Percentiles rank a stretch among this genome's conserved stretches.
These are phyloP conservation scores for Bathelium albidoporum DNA, from an alignment of 495 filamentous ascomycete species.

Conservation along the genomic window DNA sequence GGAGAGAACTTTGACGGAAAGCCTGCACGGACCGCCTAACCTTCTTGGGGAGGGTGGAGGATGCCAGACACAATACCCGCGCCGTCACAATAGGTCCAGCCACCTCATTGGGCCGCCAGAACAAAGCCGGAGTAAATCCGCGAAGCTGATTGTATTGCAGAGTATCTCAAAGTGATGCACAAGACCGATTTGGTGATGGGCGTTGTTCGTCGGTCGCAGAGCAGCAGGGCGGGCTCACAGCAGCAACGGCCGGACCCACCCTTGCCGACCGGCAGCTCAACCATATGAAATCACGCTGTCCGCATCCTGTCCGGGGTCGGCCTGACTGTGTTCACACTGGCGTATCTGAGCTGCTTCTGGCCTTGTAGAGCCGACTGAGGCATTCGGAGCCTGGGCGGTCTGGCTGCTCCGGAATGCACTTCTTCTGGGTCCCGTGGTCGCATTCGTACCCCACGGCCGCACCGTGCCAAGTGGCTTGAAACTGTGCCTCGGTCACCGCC, in stretches of 20 bases:
- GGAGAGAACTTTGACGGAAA: constrained; percentile 6
- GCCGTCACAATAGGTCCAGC: not conserved
- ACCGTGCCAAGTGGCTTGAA: not conserved
- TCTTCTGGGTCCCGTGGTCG: not conserved
- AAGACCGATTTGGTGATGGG: not conserved
- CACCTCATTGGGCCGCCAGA: not conserved
- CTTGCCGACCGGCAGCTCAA: not conserved
- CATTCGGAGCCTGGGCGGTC: not conserved
- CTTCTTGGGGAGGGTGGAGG: constrained; percentile 4
- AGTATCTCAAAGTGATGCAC: not conserved
- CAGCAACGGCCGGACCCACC: constrained; percentile 5
- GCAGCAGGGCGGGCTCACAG: not conserved
- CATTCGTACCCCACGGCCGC: not conserved
- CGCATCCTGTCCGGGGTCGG: not conserved
- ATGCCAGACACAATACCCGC: not conserved
- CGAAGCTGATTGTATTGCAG: not conserved
- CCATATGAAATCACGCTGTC: not conserved
- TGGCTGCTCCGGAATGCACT: not conserved
- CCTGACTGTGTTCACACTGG: not conserved
- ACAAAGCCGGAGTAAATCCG: not conserved
- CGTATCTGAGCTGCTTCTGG: not conserved
- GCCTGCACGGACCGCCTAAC: constrained; percentile 6
- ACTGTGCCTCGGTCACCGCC: not conserved
- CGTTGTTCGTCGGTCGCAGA: not conserved
- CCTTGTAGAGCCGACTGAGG: not conserved